Base-by-base conservation (phyloP, 2,329 filamentous ascomycete genomes). In the Madurella mycetomatis region DNA sequence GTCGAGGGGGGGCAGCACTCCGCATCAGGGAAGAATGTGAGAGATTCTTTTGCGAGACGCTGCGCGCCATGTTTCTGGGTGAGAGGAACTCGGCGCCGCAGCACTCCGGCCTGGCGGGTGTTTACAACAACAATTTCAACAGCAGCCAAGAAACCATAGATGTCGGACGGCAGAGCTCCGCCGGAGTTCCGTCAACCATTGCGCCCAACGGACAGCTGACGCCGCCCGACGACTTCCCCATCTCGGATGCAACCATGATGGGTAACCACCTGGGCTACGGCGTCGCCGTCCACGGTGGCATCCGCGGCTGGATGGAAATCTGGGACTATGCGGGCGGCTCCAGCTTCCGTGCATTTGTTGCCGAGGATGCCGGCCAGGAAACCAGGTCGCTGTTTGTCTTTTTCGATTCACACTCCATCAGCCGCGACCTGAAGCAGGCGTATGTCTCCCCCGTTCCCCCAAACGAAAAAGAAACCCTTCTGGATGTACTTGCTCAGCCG, bases 1-100 rank as follows among this genome's bases (percentile, higher is more conserved):
- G 82, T 70, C 81, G 81, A 87, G 88, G 88, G 88, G 91, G 91
- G 90, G 91, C 91, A 86, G 85, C 90, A 88, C 85, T 89, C 77
- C 86, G 86, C 79, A 95, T 96, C 82, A 91, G 88, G 89, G 91
- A 88, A 91, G 91, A 96, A 90, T 95, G 92, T 96, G 92, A 96
- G 91, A 96, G 92, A 82, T 92, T 96, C 87, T 95, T 96, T 84
- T 96, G 92, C 79, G 90, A 92, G 87, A 87, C 86, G 82, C 89
- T 96, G 85, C 88, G 84, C 78, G 79, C 86, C 79, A 87, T 89
- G 80, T 96, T 96, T 85, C 88, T 87, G 82, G 92, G 90, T 95
- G 91, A 95, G 90, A 85, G 87, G 88, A 85, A 85, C 76, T 73
- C 77, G 80, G 82, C 76, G 73, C 76, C 77, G 79, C 81, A 85